Evolutionary conservation across 129 eudicot genomes (phyloP), one percentile per base, ranked within the genome.

Genomic region (Pittosporum tobira): DNA sequence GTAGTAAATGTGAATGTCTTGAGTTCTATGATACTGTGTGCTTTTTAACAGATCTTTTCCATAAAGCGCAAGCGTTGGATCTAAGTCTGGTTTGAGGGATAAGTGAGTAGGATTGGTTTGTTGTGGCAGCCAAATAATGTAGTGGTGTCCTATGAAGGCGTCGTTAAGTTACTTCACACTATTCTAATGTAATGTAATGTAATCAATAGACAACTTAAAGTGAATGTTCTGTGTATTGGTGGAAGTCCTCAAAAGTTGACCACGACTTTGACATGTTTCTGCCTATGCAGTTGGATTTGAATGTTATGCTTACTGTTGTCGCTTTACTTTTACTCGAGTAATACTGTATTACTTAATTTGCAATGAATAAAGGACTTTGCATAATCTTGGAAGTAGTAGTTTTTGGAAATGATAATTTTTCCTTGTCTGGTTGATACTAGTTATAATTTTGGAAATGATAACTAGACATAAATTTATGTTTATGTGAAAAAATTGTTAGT

Each of bases 61-160:
- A 49, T 72, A 73, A 48, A 84, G 97, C 91, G 91, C 75, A 84
- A 88, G 96, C 96, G 79, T 81, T 77, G 88, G 80, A 63, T 63
- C 72, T 19, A 74, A 77, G 72, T 74, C 80, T 70, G 74, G 78
- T 69, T 54, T 70, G 76, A 57, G 75, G 67, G 68, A 58, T 13
- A 38, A 16, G 43, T 21, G 20, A 26, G 75, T 76, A 61, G 79
- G 69, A 51, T 73, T 57, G 66, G 57, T 59, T 48, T 29, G 5
- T 64, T 59, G 70, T 66, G 71, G 57, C 55, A 19, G 74, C 69
- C 69, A 50, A 76, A 81, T 73, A 78, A 71, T 81, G 50, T 57
- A 49, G 64, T 46, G 71, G 22, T 51, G 67, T 72, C 56, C 65
- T 62, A 37, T 62, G 52, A 9, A 57, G 20, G 26, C 62, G 64